Percentiles rank a stretch among this genome's conserved stretches.
These are phyloP conservation scores for Breynia disticha DNA, from an alignment of 441 rosid genomes.

Conservation along the genomic window DNA sequence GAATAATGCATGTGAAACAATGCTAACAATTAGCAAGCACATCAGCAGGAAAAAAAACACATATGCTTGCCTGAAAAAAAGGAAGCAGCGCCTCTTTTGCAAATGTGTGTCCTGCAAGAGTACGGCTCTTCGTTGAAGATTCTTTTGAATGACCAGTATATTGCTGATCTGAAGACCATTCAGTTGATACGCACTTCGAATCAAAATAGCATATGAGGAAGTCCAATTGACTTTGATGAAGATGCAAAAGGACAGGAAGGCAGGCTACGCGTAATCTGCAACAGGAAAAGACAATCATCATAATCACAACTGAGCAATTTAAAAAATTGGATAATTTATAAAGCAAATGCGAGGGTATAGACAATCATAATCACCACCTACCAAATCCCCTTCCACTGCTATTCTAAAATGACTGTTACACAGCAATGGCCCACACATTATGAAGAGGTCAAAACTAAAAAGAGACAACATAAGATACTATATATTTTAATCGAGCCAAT, in stretches of 20 bases:
- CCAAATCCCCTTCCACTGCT: no score
- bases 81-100: slow-evolving; percentile 94
- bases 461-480: no score
- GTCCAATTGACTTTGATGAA: slow-evolving; percentile 95
- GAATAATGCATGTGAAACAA: slow-evolving; percentile 1
- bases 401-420: no score
- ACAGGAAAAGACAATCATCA: slow-evolving; percentile 8
- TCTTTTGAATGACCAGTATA: slow-evolving; percentile 30
- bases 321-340: no score
- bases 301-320: no score
- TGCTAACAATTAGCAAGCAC: slow-evolving; percentile 11
- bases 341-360: no score
- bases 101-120: slow-evolving; percentile 35
- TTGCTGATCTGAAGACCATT: slow-evolving; percentile 34
- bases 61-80: slow-evolving; percentile 74
- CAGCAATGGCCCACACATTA: no score
- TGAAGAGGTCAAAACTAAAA: no score
- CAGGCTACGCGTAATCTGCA: slow-evolving; percentile 70
- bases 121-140: slow-evolving; percentile 19
- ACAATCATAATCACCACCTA: no score
- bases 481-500: no score
- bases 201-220: slow-evolving; percentile 81
- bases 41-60: slow-evolving; percentile 3
- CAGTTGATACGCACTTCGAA: slow-evolving; percentile 33
- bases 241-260: slow-evolving; percentile 83